phyloP scores from a whole-genome alignment of 805 yeast species.

The Saccharomycopsis lassenensis region DNA sequence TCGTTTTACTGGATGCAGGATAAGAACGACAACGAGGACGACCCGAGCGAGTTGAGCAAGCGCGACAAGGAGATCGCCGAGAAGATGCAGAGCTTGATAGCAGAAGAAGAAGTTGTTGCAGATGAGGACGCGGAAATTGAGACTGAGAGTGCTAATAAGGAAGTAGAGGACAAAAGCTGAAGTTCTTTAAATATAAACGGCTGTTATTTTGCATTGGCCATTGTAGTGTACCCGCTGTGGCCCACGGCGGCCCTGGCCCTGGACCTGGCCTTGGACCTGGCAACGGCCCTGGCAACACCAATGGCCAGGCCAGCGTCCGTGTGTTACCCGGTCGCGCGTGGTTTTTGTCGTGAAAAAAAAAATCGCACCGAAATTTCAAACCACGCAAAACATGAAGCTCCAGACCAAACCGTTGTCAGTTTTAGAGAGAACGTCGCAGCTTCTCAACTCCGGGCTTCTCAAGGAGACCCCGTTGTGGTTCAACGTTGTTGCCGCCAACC shows the following conservation, averaged over 20 bases:
- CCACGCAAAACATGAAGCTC: slow-evolving; percentile 43
- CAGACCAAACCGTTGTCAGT: slow-evolving; percentile 68
- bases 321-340: no score
- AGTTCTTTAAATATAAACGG: no score
- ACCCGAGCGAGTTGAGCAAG: slow-evolving; percentile 42
- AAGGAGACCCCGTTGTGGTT: slow-evolving; percentile 79
- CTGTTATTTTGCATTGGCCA: no score
- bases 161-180: background rate
- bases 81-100: slow-evolving; percentile 38
- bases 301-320: no score
- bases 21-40: slow-evolving; percentile 51
- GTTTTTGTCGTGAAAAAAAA: background rate
- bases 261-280: no score
- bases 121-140: slow-evolving; percentile 21
- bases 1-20: slow-evolving; percentile 66
- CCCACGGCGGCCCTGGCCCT: no score
- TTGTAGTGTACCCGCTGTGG: no score
- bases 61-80: slow-evolving; percentile 42
- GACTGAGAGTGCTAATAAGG: slow-evolving; percentile 12
- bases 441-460: slow-evolving; percentile 59
- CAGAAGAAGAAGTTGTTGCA: slow-evolving; percentile 30
- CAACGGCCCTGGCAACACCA: no score
- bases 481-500: slow-evolving; percentile 69
- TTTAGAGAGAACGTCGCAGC: slow-evolving; percentile 70
- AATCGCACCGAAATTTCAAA: background rate